These are phyloP conservation scores for Anisodus tanguticus DNA, from an alignment of 257 asterid genomes.

Conservation along the genomic window DNA sequence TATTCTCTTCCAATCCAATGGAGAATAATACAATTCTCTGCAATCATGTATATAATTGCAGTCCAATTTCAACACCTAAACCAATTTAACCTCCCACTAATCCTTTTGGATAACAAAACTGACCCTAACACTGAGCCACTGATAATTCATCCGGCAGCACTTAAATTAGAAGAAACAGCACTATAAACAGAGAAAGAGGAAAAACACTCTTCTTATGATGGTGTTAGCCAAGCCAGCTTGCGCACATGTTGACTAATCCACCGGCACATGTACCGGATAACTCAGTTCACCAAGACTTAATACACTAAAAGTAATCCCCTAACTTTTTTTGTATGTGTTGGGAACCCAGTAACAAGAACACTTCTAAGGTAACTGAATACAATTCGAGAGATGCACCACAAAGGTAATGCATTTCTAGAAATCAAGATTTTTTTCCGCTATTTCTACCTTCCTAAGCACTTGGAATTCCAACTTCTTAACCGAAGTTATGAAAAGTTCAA, in stretches of 20 bases:
- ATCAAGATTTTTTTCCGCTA: background rate
- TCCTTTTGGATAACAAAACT: background rate
- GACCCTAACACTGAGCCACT: background rate
- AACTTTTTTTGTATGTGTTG: background rate
- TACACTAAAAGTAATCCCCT: background rate
- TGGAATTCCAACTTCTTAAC: constrained; percentile 12
- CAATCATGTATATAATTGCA: background rate
- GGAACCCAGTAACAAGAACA: background rate
- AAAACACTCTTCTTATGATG: background rate
- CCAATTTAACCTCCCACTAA: constrained; percentile 5
- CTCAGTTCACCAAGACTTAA: background rate
- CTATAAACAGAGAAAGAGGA: background rate
- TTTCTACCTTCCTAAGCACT: constrained; percentile 19
- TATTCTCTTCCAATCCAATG: constrained; percentile 13
- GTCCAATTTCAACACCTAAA: background rate
- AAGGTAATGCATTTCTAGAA: background rate
- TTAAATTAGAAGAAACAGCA: constrained; percentile 12
- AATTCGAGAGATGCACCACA: background rate
- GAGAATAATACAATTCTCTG: background rate
- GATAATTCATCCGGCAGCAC: background rate
- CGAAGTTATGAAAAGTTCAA: background rate
- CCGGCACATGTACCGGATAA: background rate
- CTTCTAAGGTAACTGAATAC: background rate
- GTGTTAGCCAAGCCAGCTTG: background rate
- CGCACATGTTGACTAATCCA: background rate